Evolutionary conservation across 2,329 filamentous ascomycete genomes (phyloP), one percentile per base, ranked within the genome.

Genomic region (Colletotrichum sp.): DNA sequence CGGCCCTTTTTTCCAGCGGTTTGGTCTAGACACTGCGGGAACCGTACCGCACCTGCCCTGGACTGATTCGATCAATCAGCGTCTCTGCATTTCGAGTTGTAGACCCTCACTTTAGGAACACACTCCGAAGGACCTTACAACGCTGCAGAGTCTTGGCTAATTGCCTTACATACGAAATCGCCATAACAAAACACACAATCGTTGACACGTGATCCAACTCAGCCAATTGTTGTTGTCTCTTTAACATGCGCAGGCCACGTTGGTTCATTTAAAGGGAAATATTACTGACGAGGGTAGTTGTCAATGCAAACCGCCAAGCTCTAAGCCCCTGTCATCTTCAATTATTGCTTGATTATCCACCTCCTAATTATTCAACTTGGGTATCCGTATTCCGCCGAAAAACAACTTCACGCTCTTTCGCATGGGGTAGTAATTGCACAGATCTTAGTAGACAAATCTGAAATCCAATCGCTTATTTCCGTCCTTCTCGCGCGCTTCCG

Each of bases 401-500:
- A 36, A 30, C 52, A 28, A 21, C 30, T 49, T 12, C 57, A 24
- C 16, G 21, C 44, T 52, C 44, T n/a, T 52, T 63, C 24, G 69
- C 69, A 57, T 55, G 69, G 15, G 21, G 28, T 12, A 16, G 13
- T 28, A 44, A 3, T 64, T 16, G 21, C 34, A n/a, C 9, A 34
- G 16, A 64, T 44, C 62, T 44, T 62, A 77, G 16, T 76, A 73
- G 15, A 75, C 76, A 60, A 77, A 77, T 24, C 76, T 72, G 39
- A 77, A 77, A 49, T 77, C 73, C 49, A 77, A 81, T 85, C 85
- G 85, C 80, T 86, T 88, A 68, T 88, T 88, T n/a, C 87, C 87
- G 70, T 87, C 79, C 75, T 89, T 85, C 8, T 81, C 85, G 0
- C 87, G 88, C 1, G 84, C 88, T 26, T 79, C 83, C n/a, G 87